Conservation (phyloP, 2,329 filamentous ascomycete species). For the Trichoderma gracile region DNA sequence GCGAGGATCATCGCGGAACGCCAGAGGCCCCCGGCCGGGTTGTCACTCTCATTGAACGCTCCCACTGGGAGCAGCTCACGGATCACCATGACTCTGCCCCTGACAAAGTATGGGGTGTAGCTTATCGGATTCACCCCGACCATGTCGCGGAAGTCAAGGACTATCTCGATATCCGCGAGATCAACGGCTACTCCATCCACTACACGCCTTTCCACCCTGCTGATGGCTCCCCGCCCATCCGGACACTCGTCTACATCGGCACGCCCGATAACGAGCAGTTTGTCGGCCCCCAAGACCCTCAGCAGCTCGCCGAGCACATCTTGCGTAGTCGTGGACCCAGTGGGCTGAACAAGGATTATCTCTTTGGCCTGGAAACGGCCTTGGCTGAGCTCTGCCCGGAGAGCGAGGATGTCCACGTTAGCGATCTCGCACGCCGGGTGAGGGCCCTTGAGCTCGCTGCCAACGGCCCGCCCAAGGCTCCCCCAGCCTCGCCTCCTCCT, state of each 20-base stretch:
- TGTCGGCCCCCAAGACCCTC: constrained; percentile 76
- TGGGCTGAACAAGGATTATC: constrained; percentile 86
- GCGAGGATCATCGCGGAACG: constrained; percentile 92
- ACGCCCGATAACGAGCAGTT: constrained; percentile 93
- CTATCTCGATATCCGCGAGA: constrained; percentile 94
- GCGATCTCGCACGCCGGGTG: constrained; percentile 74
- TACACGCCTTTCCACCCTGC: constrained; percentile 76
- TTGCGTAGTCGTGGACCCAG: constrained; percentile 75
- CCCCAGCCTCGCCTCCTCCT: constrained; percentile 25
- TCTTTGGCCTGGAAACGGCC: constrained; percentile 76
- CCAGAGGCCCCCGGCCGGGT: constrained; percentile 85
- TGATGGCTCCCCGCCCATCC: constrained; percentile 45
- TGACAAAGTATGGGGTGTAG: constrained; percentile 83
- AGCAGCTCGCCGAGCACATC: constrained; percentile 79
- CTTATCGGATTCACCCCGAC: constrained; percentile 76
- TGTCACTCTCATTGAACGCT: constrained; percentile 83
- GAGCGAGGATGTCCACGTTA: constrained; percentile 81
- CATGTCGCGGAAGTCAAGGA: constrained; percentile 78
- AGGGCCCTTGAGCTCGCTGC: constrained; percentile 52
- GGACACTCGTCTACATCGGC: constrained; percentile 85
- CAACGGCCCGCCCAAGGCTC: constrained; percentile 25
- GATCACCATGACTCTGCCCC: constrained; percentile 63
- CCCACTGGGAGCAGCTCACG: constrained; percentile 78
- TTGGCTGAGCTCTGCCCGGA: constrained; percentile 71
- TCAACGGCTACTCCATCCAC: constrained; percentile 95